phyloP scores from a whole-genome alignment of 163 green algal genomes.

The Chlamydomonas reinhardtii region DNA sequence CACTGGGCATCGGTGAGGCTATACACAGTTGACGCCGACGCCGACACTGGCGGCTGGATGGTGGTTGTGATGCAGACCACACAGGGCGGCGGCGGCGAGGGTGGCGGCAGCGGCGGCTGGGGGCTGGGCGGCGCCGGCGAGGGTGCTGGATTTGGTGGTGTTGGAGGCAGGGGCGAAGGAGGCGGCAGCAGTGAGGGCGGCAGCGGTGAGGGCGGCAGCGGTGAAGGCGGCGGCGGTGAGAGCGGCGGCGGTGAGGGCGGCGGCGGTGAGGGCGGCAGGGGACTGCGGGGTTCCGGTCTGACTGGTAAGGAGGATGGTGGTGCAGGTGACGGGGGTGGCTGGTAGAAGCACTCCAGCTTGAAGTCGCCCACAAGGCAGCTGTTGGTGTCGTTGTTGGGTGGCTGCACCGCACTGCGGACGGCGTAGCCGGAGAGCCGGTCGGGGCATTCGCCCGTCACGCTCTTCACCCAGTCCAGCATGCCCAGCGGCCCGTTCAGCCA shows the following conservation, averaged over 20 bases:
- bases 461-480: slow-evolving; percentile 8
- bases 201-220: too few species aligned
- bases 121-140: too few species aligned
- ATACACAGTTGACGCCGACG: background rate
- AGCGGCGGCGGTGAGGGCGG: too few species aligned
- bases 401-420: background rate
- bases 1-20: background rate
- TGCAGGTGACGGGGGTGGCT: background rate
- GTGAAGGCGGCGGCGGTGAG: too few species aligned
- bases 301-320: background rate
- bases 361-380: too few species aligned
- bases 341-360: too few species aligned
- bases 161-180: too few species aligned
- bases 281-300: background rate
- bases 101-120: too few species aligned
- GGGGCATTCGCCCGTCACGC: slow-evolving; percentile 3
- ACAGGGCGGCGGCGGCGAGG: background rate
- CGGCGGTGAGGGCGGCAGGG: background rate
- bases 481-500: slow-evolving; percentile 27
- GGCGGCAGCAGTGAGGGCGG: background rate
- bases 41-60: too few species aligned
- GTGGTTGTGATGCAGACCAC: background rate
- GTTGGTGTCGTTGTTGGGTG: too few species aligned
- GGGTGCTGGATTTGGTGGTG: too few species aligned
- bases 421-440: background rate